A percentile compares a stretch with the other conserved stretches of the same genome.
Conservation (phyloP, 1,284 basidiomycete genomes). For the Cerioporus squamosus region DNA sequence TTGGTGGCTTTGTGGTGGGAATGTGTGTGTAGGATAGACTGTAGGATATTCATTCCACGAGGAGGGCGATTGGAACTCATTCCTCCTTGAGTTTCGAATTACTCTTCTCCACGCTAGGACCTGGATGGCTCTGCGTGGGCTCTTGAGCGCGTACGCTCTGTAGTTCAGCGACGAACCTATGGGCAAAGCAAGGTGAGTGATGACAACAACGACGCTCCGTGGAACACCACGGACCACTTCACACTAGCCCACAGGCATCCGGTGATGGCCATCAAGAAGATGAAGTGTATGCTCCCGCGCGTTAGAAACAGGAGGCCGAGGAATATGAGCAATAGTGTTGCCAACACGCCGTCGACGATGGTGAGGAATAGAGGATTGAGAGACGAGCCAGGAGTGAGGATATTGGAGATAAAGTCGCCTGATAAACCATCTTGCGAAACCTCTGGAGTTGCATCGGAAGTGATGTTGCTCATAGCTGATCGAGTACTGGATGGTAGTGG, state of each 20-base stretch:
- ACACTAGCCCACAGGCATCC: conserved; percentile 74
- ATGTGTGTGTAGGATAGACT: background rate
- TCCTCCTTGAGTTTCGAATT: conserved; percentile 23
- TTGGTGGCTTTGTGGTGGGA: background rate
- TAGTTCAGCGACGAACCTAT: conserved; percentile 46
- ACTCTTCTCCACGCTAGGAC: background rate
- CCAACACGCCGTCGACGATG: conserved; percentile 64
- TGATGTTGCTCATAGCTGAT: background rate
- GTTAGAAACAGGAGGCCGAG: conserved; percentile 58
- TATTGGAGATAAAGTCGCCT: conserved; percentile 32
- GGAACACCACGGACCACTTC: conserved; percentile 61
- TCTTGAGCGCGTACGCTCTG: conserved; percentile 24
- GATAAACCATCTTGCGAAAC: background rate
- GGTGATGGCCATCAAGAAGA: conserved; percentile 65
- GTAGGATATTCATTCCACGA: too few relatives aligned
- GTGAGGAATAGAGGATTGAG: conserved; percentile 70
- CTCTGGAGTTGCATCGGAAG: background rate
- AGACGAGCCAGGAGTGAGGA: conserved; percentile 76
- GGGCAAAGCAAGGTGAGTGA: background rate
- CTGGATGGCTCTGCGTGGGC: background rate
- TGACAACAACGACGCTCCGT: background rate
- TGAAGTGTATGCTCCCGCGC: conserved; percentile 63
- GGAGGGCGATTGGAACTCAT: conserved; percentile 9
- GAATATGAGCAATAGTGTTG: conserved; percentile 60
- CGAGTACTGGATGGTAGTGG: too few relatives aligned